Base-by-base conservation (phyloP, 176 grass and related monocot species). In the Chloris gayana region DNA sequence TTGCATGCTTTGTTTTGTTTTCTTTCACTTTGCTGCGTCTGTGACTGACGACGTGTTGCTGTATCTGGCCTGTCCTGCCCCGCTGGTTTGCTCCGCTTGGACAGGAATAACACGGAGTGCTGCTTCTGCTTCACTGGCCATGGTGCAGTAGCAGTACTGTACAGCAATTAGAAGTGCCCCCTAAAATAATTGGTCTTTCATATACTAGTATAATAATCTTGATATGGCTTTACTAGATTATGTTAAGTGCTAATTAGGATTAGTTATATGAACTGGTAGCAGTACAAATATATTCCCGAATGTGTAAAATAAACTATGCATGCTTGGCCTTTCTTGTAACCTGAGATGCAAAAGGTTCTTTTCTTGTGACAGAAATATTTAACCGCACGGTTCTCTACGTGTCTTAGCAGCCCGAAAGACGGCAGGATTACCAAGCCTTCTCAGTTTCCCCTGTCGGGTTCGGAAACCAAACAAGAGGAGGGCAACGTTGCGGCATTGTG, bases 401-500 rank as follows among this genome's bases (percentile, higher is more conserved):
- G 24, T n/a, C 24, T 27, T 51, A 33, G 73, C 80, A 82, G 80
- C 3, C 21, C 5, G 25, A 6, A 17, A 50, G 58, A 72, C 45
- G 12, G 7, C 69, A 88, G 27, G 33, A 22, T 67, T 25, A 7
- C 51, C 49, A 83, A 65, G 5, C 66, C 56, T 31, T 61, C 56
- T 80, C 61, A 80, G 67, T 22, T 38, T 68, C 68, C 83, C 13
- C 44, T 46, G 42, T 44, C 75, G 75, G 62, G 66, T 74, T 70
- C 44, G 32, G 66, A 49, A 14, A n/a, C 17, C 31, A 37, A 9
- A 45, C 67, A 78, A 69, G 76, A 72, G 69, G 80, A 80, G 25
- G 53, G 44, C 9, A n/a, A n/a, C n/a, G 80, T 35, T 51, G 76
- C 77, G 5, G 14, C 37, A 14, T 45, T 91, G 11, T 97, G 90